Percentiles rank a stretch among this genome's conserved stretches.
These are phyloP conservation scores for Periconia sp. DNA, from an alignment of 2,329 filamentous ascomycete species.

Conservation along the genomic window DNA sequence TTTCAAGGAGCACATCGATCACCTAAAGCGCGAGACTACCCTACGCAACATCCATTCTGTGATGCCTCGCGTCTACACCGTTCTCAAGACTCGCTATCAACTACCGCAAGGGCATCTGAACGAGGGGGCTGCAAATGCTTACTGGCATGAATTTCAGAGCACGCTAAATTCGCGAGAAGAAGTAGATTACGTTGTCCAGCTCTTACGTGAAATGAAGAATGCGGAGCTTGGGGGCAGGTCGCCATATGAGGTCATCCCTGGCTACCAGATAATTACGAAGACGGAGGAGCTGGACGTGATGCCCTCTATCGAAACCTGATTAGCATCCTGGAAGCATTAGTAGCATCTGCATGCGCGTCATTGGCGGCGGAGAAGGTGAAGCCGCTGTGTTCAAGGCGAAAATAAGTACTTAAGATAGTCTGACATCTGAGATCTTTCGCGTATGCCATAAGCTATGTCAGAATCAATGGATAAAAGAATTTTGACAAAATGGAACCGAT, in stretches of 20 bases:
- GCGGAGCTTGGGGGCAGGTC: background rate
- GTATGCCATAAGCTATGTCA: too few relatives aligned
- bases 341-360: too few relatives aligned
- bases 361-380: too few relatives aligned
- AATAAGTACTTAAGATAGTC: too few relatives aligned
- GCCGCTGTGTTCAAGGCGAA: too few relatives aligned
- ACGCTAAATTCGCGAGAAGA: background rate
- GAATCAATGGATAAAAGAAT: too few relatives aligned
- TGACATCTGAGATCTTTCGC: too few relatives aligned
- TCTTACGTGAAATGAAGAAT: background rate
- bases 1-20: background rate
- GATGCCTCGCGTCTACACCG: background rate
- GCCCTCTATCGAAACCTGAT: too few relatives aligned
- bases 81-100: background rate
- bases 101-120: background rate
- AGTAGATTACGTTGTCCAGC: background rate
- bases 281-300: too few relatives aligned
- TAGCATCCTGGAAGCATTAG: too few relatives aligned
- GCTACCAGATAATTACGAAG: too few relatives aligned
- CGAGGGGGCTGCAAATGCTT: background rate
- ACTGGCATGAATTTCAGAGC: background rate
- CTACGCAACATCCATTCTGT: background rate
- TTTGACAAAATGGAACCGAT: too few relatives aligned
- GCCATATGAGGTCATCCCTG: slow-evolving; percentile 2
- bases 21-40: background rate